Percentiles rank a stretch among this genome's conserved stretches.
Evolutionary conservation across 148 eudicot species (phyloP).

Genomic region (Agrostemma githago): DNA sequence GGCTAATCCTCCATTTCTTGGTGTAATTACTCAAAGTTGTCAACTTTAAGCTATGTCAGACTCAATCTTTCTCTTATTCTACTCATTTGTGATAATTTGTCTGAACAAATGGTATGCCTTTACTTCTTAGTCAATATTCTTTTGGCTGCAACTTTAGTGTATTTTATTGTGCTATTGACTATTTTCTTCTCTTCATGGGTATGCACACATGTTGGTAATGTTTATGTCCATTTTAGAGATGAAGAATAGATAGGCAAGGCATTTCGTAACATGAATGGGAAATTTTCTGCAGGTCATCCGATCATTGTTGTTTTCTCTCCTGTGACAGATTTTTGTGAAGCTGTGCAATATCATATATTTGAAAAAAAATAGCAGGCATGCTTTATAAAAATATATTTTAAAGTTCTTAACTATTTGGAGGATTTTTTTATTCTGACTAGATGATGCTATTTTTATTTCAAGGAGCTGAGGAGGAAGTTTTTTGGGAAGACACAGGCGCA

Average conservation of each 20-base stretch:
- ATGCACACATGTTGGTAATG: constrained; percentile 73
- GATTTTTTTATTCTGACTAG: neutral
- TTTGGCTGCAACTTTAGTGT: neutral
- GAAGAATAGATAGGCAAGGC: constrained; percentile 91
- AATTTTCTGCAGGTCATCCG: constrained; percentile 91
- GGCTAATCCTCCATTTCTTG: no score
- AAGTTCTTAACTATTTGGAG: neutral
- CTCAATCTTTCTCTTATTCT: constrained; percentile 31
- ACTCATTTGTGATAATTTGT: constrained; percentile 88
- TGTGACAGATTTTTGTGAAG: constrained; percentile 94
- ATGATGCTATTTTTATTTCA: constrained; percentile 17
- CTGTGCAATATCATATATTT: constrained; percentile 94
- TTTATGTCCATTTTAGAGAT: constrained; percentile 87
- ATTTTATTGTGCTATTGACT: neutral
- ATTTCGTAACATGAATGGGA: constrained; percentile 67
- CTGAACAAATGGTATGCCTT: constrained; percentile 80
- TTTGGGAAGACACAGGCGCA: constrained; percentile 75
- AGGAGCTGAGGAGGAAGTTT: constrained; percentile 81
- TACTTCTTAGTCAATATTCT: neutral
- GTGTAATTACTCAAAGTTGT: no score
- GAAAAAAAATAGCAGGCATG: constrained; percentile 85
- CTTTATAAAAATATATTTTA: neutral
- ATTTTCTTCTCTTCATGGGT: neutral
- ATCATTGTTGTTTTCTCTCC: constrained; percentile 95
- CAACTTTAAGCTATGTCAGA: no score